phyloP scores from a whole-genome alignment of 495 filamentous ascomycete species.

The Daldinia vernicosa region DNA sequence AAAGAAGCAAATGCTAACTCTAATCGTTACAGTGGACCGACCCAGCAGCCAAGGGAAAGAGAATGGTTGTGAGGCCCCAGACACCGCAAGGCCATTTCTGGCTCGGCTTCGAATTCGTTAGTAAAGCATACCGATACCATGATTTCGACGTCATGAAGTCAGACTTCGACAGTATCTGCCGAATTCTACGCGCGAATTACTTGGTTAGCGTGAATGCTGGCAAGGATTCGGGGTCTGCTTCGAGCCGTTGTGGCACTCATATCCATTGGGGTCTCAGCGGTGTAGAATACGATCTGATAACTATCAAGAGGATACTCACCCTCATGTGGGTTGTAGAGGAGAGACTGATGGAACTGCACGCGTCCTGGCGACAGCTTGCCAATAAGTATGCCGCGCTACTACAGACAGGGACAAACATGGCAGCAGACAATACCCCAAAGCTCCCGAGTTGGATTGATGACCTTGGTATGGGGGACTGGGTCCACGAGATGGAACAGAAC shows the following conservation, averaged over 20 bases:
- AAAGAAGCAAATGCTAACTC: background rate
- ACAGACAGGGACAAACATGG: conserved; percentile 35
- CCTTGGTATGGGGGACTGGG: conserved; percentile 18
- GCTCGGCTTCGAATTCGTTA: conserved; percentile 36
- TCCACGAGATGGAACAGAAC: conserved; percentile 29
- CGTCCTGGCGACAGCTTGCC: conserved; percentile 25
- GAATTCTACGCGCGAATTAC: conserved; percentile 19
- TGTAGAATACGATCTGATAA: conserved; percentile 8
- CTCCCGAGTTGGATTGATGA: conserved; percentile 24
- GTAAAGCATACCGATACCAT: conserved; percentile 19
- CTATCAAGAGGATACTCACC: conserved; percentile 25
- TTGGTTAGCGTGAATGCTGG: conserved; percentile 28
- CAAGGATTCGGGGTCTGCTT: conserved; percentile 17
- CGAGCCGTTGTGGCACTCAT: conserved; percentile 29
- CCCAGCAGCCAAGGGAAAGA: conserved; percentile 11
- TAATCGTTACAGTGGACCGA: conserved; percentile 21
- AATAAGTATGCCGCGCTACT: conserved; percentile 28
- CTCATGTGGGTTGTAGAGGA: conserved; percentile 34
- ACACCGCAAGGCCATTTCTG: conserved; percentile 25
- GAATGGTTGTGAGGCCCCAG: conserved; percentile 31
- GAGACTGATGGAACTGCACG: conserved; percentile 30
- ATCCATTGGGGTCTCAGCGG: conserved; percentile 34
- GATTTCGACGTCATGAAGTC: conserved; percentile 19
- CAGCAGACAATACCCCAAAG: background rate
- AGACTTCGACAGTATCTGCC: conserved; percentile 22